Conservation (phyloP, 2,329 filamentous ascomycete genomes). For the Trichoderma sp. region DNA sequence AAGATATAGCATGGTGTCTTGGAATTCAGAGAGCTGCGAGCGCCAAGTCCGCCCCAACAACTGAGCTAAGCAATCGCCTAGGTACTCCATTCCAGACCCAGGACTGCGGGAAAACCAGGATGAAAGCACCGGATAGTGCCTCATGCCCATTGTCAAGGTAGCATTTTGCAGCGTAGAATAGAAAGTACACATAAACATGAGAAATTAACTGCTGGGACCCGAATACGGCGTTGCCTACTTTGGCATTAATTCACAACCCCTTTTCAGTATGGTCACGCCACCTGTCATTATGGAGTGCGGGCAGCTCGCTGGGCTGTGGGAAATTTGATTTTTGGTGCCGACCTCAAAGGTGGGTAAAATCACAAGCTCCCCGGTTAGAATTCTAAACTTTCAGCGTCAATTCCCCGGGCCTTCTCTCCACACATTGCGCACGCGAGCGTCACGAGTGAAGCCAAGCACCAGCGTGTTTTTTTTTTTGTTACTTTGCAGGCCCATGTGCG, state of each 20-base stretch:
- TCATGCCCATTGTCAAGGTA: background rate
- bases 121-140: background rate
- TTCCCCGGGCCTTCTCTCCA: slow-evolving; percentile 20
- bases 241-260: slow-evolving; percentile 19
- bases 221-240: slow-evolving; percentile 23
- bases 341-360: slow-evolving; percentile 22
- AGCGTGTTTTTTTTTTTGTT: background rate
- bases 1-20: background rate
- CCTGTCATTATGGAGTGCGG: slow-evolving; percentile 21
- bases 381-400: slow-evolving; percentile 22
- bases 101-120: slow-evolving; percentile 3
- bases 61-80: background rate
- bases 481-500: background rate
- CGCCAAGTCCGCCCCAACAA: background rate
- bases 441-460: slow-evolving; percentile 5
- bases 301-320: slow-evolving; percentile 16
- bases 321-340: slow-evolving; percentile 21
- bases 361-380: slow-evolving; percentile 21
- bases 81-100: slow-evolving; percentile 6
- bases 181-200: slow-evolving; percentile 4
- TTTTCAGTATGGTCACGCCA: slow-evolving; percentile 24
- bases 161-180: background rate
- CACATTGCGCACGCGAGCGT: slow-evolving; percentile 23
- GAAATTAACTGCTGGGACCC: slow-evolving; percentile 4
- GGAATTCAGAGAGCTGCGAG: background rate